Evolutionary conservation across 257 asterid genomes (phyloP).

Genomic region (Striga asiatica): DNA sequence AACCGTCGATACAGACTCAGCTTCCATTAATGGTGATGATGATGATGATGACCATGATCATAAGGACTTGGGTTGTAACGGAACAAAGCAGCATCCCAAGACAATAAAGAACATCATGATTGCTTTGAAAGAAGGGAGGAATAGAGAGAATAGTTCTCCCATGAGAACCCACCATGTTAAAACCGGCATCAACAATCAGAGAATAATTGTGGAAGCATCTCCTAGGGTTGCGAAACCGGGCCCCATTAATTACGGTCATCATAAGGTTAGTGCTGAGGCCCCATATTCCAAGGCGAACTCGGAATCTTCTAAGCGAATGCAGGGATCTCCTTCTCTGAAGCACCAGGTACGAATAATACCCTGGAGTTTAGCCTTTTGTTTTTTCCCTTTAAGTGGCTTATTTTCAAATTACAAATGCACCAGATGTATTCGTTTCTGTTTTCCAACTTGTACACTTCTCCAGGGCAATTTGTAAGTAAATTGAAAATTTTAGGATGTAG

Average conservation of each 20-base stretch:
- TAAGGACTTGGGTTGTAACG: conserved; percentile 29
- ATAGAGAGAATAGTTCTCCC: conserved; percentile 78
- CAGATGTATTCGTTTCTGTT: not conserved
- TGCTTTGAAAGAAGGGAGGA: conserved; percentile 78
- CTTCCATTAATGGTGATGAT: conserved; percentile 35
- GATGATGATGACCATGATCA: conserved; percentile 23
- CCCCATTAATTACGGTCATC: conserved; percentile 22
- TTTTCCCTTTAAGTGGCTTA: conserved; percentile 6
- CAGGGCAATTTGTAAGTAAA: not conserved
- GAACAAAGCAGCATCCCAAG: conserved; percentile 58
- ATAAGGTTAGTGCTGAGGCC: conserved; percentile 37
- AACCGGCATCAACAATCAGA: conserved; percentile 25
- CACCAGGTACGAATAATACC: conserved; percentile 45
- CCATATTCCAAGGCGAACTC: conserved; percentile 29
- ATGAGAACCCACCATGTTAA: conserved; percentile 47
- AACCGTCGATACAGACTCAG: conserved; percentile 21
- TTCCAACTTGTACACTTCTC: not conserved
- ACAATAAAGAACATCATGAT: conserved; percentile 58
- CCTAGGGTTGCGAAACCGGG: conserved; percentile 40
- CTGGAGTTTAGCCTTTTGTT: not conserved
- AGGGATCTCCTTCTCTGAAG: conserved; percentile 44
- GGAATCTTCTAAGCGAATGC: conserved; percentile 39
- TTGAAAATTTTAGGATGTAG: not conserved
- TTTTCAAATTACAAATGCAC: not conserved
- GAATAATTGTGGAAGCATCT: conserved; percentile 40